Evolutionary conservation across 257 asterid genomes (phyloP).

Genomic region (Cruciata laevipes): DNA sequence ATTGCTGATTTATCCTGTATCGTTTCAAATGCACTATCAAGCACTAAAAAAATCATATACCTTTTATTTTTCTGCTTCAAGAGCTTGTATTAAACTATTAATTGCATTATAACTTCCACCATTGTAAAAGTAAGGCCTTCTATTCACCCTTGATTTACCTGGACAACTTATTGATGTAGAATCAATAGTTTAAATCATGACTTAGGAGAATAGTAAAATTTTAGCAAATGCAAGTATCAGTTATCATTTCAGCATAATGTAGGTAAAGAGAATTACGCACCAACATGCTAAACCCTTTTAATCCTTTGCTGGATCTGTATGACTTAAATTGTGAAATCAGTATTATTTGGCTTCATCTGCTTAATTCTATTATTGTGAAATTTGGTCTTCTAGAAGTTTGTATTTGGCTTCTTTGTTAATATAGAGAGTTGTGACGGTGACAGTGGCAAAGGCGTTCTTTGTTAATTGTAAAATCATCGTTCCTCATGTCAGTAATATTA

Average conservation of each 20-base stretch:
- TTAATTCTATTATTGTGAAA: not conserved
- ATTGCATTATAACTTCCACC: not conserved
- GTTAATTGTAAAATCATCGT: no score
- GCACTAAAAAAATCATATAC: not conserved
- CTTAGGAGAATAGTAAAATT: not conserved
- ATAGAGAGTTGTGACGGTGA: not conserved
- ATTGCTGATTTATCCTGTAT: no score
- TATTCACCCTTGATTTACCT: not conserved
- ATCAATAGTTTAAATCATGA: not conserved
- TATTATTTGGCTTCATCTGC: not conserved
- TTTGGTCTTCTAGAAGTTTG: not conserved
- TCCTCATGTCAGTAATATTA: not conserved
- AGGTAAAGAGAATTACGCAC: not conserved
- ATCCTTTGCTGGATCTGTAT: not conserved
- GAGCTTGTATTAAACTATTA: no score
- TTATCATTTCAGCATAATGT: not conserved
- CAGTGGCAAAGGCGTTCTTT: not conserved
- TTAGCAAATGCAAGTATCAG: not conserved
- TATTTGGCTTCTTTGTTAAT: not conserved
- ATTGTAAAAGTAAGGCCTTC: not conserved
- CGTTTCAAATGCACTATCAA: no score
- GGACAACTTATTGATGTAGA: not conserved
- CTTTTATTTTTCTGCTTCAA: not conserved
- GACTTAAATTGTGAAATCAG: not conserved
- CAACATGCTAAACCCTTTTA: not conserved